Evolutionary conservation across 2,329 filamentous ascomycete genomes (phyloP).

Genomic region (Colletotrichum euphorbiae): DNA sequence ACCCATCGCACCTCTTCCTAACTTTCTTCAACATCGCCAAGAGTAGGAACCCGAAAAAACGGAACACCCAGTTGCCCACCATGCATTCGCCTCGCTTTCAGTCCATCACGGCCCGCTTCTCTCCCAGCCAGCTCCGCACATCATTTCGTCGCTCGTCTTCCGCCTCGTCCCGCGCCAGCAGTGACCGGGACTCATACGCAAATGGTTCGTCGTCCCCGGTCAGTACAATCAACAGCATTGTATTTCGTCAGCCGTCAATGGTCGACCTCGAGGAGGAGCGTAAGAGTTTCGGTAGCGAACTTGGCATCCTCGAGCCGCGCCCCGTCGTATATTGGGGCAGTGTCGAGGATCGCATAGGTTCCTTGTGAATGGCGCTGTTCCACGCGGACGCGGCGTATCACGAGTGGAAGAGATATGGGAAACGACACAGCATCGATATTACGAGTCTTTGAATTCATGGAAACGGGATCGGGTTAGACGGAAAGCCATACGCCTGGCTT

Average conservation of each 20-base stretch:
- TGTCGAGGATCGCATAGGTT: slow-evolving; percentile 68
- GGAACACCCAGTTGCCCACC: slow-evolving; percentile 42
- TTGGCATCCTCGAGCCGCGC: slow-evolving; percentile 70
- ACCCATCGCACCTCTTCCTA: background rate
- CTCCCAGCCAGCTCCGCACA: slow-evolving; percentile 60
- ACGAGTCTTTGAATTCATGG: slow-evolving; percentile 11
- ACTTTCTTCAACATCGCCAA: background rate
- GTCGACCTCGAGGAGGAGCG: slow-evolving; percentile 69
- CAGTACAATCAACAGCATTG: slow-evolving; percentile 68
- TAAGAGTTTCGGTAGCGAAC: slow-evolving; percentile 62
- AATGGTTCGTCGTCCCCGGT: slow-evolving; percentile 59
- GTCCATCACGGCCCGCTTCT: slow-evolving; percentile 63
- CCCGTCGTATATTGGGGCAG: slow-evolving; percentile 74
- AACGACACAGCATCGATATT: slow-evolving; percentile 5
- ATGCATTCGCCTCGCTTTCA: slow-evolving; percentile 65
- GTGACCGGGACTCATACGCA: slow-evolving; percentile 54
- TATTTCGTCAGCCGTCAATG: slow-evolving; percentile 68
- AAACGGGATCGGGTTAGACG: slow-evolving; percentile 7
- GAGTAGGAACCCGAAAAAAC: background rate
- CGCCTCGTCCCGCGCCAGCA: slow-evolving; percentile 56
- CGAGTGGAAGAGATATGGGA: background rate
- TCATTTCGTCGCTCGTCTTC: slow-evolving; percentile 66
- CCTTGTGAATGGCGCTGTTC: background rate
- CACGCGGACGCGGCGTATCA: background rate
- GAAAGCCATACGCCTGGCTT: background rate